Evolutionary conservation across 495 filamentous ascomycete genomes (phyloP), one percentile per base, ranked within the genome.

Genomic region (Filosporella fistucella): DNA sequence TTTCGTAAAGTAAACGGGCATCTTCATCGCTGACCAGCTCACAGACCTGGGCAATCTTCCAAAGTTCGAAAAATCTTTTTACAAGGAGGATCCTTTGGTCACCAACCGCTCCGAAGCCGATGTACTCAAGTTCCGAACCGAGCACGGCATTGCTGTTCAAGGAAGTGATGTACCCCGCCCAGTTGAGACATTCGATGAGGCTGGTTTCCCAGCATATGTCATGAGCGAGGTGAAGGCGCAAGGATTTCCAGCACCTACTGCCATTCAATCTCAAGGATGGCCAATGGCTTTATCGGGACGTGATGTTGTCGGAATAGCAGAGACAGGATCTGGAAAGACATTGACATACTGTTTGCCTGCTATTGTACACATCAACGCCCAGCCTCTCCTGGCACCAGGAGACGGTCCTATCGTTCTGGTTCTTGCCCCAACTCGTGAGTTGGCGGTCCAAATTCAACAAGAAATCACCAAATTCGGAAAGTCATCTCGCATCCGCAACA

Each of bases 51-150:
- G 65, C 63, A 70, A 82, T 20, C 62, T 98, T 18, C 91, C 93
- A 53, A 96, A 96, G 69, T 98, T 98, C 67, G 93, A 98, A 63
- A 98, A 98, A 72, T 89, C 86, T 21, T 98, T 98, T 75, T 98
- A 98, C 76, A 94, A 96, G 69, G 93, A 97, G 69, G 81, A 91
- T 59, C 77, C 82, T 4, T 76, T 78, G 48, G 93, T 98, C 23
- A 64, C 80, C 43, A 68, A 63, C 51, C 90, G 93, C 59, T 81
- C 88, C 12, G 65, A 78, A 32, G 80, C 77, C 33, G 91, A 96
- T 45, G 84, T 98, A 32, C 84, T 88, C 33, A 86, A 82, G 23
- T 98, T 93, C 74, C 85, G 94, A 57, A 79, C 77, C 63, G 75
- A 84, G 52, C 78, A 90, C 52, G 69, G 86, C 50, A 96, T 97